These are phyloP conservation scores for Xylariomycetidae sp. DNA, from an alignment of 2,329 filamentous ascomycete species.

Conservation along the genomic window DNA sequence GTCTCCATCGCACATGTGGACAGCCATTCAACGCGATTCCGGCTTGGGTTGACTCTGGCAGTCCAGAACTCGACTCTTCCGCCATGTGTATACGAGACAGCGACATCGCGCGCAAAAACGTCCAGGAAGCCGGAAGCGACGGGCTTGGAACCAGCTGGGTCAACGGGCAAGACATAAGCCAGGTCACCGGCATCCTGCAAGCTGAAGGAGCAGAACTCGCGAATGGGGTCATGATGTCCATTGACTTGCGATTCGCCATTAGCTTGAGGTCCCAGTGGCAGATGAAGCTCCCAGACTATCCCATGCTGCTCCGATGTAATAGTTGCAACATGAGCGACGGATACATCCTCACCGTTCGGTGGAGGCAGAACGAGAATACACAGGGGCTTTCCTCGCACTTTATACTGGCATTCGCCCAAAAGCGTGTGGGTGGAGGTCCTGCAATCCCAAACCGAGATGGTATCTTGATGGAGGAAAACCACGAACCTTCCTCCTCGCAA, in stretches of 20 bases:
- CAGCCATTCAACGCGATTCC: slow-evolving; percentile 69
- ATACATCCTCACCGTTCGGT: slow-evolving; percentile 48
- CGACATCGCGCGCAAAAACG: slow-evolving; percentile 78
- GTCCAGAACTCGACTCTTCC: slow-evolving; percentile 83
- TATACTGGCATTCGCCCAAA: slow-evolving; percentile 53
- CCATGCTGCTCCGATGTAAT: slow-evolving; percentile 74
- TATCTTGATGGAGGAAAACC: slow-evolving; percentile 68
- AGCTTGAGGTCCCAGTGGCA: slow-evolving; percentile 43
- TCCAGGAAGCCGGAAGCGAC: slow-evolving; percentile 75
- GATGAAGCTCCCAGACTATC: slow-evolving; percentile 70
- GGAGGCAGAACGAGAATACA: slow-evolving; percentile 72
- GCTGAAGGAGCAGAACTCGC: slow-evolving; percentile 66
- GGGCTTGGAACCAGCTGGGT: slow-evolving; percentile 71
- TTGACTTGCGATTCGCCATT: slow-evolving; percentile 23
- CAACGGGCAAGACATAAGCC: slow-evolving; percentile 70
- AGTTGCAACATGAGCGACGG: slow-evolving; percentile 68
- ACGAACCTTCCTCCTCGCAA: slow-evolving; percentile 72
- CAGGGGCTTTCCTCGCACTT: slow-evolving; percentile 62
- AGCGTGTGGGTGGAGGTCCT: slow-evolving; percentile 51
- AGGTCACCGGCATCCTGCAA: slow-evolving; percentile 55
- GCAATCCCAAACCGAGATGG: slow-evolving; percentile 75
- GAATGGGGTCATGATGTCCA: slow-evolving; percentile 36
- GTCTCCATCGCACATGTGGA: slow-evolving; percentile 78
- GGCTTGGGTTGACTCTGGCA: slow-evolving; percentile 59
- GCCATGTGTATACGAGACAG: slow-evolving; percentile 72